A percentile compares a stretch with the other conserved stretches of the same genome.
These are phyloP conservation scores for Gossypium trilobum DNA, from an alignment of 441 rosid genomes.

Conservation along the genomic window DNA sequence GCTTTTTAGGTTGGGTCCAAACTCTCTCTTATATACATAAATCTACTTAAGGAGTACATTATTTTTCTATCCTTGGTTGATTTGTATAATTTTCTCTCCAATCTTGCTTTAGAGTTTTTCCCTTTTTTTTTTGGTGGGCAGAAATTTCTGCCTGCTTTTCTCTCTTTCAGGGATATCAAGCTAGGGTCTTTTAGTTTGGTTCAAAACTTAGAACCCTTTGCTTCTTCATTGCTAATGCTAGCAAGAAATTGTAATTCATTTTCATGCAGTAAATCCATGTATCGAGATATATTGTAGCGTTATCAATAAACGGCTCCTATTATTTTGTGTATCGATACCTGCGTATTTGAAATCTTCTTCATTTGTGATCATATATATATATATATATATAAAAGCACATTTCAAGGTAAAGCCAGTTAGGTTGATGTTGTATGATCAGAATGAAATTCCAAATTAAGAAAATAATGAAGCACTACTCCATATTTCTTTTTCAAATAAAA, in stretches of 20 bases:
- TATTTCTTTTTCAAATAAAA: too few relatives aligned
- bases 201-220: background rate
- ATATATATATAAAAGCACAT: too few relatives aligned
- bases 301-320: background rate
- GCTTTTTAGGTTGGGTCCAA: background rate
- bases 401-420: too few relatives aligned
- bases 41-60: background rate
- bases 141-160: background rate
- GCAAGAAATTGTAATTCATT: background rate
- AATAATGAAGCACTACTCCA: too few relatives aligned
- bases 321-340: background rate
- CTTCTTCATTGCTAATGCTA: background rate
- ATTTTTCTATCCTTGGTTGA: conserved; percentile 11
- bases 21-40: background rate
- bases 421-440: too few relatives aligned
- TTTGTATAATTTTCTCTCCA: background rate
- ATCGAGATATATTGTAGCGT: background rate
- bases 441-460: too few relatives aligned
- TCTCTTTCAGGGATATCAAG: background rate
- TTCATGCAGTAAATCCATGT: background rate
- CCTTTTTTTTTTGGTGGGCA: background rate
- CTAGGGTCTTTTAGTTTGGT: conserved; percentile 6
- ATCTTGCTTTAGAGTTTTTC: background rate
- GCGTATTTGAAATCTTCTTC: background rate
- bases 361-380: background rate